A percentile compares a stretch with the other conserved stretches of the same genome.
Evolutionary conservation across 2,329 filamentous ascomycete species (phyloP).

Genomic region (Penicillium corylophilum): DNA sequence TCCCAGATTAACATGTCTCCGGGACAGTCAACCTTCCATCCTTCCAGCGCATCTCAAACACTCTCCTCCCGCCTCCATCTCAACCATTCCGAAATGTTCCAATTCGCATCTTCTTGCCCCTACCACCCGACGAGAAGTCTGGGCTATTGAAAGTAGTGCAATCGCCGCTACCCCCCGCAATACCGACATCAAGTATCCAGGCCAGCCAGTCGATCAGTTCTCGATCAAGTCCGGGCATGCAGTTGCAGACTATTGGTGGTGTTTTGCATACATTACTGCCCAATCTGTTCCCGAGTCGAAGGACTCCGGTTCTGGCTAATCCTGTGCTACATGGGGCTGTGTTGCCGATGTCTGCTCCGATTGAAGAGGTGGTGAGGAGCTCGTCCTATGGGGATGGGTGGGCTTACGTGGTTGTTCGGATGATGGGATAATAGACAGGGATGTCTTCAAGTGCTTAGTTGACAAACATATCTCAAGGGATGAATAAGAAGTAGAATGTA

Average conservation of each 20-base stretch:
- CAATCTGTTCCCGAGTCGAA: slow-evolving; percentile 78
- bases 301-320: slow-evolving; percentile 79
- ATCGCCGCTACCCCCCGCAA: slow-evolving; percentile 61
- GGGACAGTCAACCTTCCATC: slow-evolving; percentile 65
- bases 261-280: slow-evolving; percentile 76
- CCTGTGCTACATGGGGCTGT: slow-evolving; percentile 82
- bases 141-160: slow-evolving; percentile 68
- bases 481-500: no score
- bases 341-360: slow-evolving; percentile 73
- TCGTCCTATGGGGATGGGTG: slow-evolving; percentile 91
- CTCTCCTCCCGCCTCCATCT: slow-evolving; percentile 68
- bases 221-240: slow-evolving; percentile 33
- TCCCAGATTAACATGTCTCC: neutral
- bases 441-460: no score
- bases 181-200: slow-evolving; percentile 31
- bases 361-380: slow-evolving; percentile 80
- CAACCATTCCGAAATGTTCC: slow-evolving; percentile 79
- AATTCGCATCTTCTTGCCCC: slow-evolving; percentile 79
- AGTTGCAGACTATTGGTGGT: slow-evolving; percentile 70
- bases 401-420: slow-evolving; percentile 76
- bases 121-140: slow-evolving; percentile 54
- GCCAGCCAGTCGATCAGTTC: slow-evolving; percentile 22
- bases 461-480: no score
- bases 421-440: slow-evolving; percentile 63
- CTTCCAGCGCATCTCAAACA: slow-evolving; percentile 72